A percentile compares a stretch with the other conserved stretches of the same genome.
Conservation (phyloP, 2,329 filamentous ascomycete species). For the Coniochaeta sp. region DNA sequence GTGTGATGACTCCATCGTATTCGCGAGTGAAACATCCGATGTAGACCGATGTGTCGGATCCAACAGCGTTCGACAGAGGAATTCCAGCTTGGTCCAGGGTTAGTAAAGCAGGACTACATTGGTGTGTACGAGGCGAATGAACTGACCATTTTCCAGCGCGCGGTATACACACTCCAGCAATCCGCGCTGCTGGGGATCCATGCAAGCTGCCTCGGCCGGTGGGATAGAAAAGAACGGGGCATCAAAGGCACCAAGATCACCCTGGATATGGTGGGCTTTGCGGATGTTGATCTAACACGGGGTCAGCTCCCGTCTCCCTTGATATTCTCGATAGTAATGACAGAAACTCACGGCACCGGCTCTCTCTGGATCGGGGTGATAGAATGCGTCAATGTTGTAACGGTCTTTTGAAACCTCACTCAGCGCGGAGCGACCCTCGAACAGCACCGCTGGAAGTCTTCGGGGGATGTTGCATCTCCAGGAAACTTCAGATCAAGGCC, state of each 20-base stretch:
- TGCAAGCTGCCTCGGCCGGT: conserved; percentile 2
- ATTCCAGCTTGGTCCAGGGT: neutral
- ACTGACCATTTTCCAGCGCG: conserved; percentile 16
- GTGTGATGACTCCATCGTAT: conserved; percentile 15
- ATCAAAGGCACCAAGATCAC: conserved; percentile 14
- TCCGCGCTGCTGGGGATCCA: conserved; percentile 13
- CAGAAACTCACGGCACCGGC: too few species aligned
- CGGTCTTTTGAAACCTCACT: conserved; percentile 17
- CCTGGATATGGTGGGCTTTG: conserved; percentile 23
- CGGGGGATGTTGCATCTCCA: conserved; percentile 21
- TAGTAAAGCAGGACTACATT: neutral
- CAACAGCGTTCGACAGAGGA: conserved; percentile 2
- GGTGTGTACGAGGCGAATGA: too few species aligned
- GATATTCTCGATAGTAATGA: too few species aligned
- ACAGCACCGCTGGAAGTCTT: conserved; percentile 22
- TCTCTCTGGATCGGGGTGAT: conserved; percentile 14
- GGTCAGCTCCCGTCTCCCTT: too few species aligned
- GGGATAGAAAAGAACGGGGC: conserved; percentile 23
- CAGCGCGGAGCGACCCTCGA: conserved; percentile 8
- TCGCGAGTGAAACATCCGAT: conserved; percentile 20
- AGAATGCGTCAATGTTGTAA: conserved; percentile 27
- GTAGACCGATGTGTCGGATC: conserved; percentile 13
- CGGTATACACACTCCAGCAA: conserved; percentile 18
- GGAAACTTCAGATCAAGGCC: conserved; percentile 29
- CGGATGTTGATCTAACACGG: conserved; percentile 23